These are phyloP conservation scores for Jasminum sambac DNA, from an alignment of 257 asterid species.

Conservation along the genomic window DNA sequence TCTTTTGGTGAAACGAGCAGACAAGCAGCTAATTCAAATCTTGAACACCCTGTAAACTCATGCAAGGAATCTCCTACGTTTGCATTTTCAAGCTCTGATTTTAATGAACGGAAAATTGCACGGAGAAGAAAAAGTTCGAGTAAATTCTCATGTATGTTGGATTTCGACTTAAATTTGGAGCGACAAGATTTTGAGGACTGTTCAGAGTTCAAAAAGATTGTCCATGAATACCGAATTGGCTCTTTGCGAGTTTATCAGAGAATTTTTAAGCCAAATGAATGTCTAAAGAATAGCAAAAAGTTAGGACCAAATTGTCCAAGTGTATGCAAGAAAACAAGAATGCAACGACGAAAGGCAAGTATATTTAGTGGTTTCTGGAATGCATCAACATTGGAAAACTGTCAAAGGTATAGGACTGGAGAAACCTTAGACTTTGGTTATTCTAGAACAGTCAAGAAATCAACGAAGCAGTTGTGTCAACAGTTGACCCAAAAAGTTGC, in stretches of 20 bases:
- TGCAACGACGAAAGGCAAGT: constrained; percentile 19
- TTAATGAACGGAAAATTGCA: not conserved
- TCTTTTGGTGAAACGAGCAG: not conserved
- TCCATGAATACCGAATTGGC: not conserved
- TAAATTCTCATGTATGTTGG: not conserved
- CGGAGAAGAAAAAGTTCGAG: not conserved
- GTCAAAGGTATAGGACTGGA: not conserved
- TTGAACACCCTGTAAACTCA: not conserved
- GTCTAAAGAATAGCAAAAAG: constrained; percentile 33
- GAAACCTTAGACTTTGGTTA: not conserved
- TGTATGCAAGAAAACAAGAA: constrained; percentile 27
- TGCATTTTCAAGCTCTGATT: not conserved
- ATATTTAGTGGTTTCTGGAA: not conserved
- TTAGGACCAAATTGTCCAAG: constrained; percentile 33
- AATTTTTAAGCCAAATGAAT: constrained; percentile 21
- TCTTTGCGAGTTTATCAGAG: constrained; percentile 27
- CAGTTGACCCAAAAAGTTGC: not conserved
- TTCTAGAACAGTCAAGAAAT: not conserved
- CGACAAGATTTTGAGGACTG: constrained; percentile 12
- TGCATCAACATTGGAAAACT: not conserved
- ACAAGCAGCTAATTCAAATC: not conserved
- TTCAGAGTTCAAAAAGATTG: not conserved
- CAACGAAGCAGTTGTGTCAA: not conserved
- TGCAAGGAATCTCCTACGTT: not conserved
- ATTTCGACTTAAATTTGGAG: not conserved